Evolutionary conservation across 2,329 filamentous ascomycete species (phyloP), one percentile per base, ranked within the genome.

Genomic region (Colletotrichum lindemuthianum): DNA sequence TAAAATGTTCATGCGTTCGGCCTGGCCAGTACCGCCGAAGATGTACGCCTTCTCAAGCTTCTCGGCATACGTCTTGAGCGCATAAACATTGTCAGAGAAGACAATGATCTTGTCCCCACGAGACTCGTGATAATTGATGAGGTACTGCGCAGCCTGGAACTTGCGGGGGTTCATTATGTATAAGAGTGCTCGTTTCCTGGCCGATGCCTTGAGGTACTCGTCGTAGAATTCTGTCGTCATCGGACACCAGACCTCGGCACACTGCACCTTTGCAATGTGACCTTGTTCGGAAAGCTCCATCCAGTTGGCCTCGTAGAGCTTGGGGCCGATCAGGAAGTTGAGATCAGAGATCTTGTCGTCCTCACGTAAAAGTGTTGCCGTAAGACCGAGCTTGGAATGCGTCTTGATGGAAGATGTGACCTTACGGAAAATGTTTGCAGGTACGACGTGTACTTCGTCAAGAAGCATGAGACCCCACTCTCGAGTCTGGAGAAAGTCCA

Each of bases 141-240:
- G 84, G 73, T 96, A 98, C 75, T 99, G 95, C 71, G 93, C 97
- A 1, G 95, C 94, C 77, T 98, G 96, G 75, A 97, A 97, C 77
- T 99, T 99, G 69, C 90, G 86, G 1, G 96, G 96, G 72, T 99
- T 99, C 94, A 99, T 98, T 69, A 96, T 96, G 72, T 96, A 97
- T 2, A 98, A 86, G 6, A 82, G 66, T 3, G 77, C 77, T 71
- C 80, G 79, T 70, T 81, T 80, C 8, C 81, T 78, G 2, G 80
- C 77, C 13, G 87, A 88, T 11, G 88, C 89, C 67, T 88, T 87
- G 65, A 98, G 86, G 78, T 98, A 99, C 75, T 98, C 93, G 15
- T 93, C 90, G 76, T 97, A 98, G 75, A 99, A 99, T 71, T 99
- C 96, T 0, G 94, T 96, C 0, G 96, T 97, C 96, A 99, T 99